Evolutionary conservation across 2,329 filamentous ascomycete genomes (phyloP), one percentile per base, ranked within the genome.

Genomic region (Tetracladium maxilliforme): DNA sequence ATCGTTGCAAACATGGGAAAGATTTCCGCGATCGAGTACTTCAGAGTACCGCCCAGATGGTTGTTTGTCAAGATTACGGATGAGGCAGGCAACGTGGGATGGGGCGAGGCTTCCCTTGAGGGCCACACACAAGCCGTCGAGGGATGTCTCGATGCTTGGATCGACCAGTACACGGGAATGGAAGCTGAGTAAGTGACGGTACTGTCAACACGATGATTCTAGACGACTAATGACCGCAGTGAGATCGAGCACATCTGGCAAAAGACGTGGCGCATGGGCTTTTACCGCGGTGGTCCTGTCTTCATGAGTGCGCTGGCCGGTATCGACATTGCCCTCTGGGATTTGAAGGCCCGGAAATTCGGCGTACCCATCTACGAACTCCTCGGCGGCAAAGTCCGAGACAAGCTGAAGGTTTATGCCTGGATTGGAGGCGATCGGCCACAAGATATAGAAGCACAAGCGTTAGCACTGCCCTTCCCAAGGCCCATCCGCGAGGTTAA

Each of bases 161-260:
- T 58, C 19, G 56, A 63, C 12, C 56, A 71, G 21, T 68, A 77
- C 27, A 49, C 65, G 4, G 77, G 75, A 0, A 60, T 70, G 35
- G 76, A 83, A 40, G 78, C 78, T 16, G 70, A 82, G 74, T 79
- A 49, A 30, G 54, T 35, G 23, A 10, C 12, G 7, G 7, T 14
- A 27, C 14, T 7, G 16, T 6, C 24, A 27, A 10, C 10, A 13
- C 16, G 16, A 16, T 13, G 5, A 16, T n/a, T n/a, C n/a, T n/a
- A n/a, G n/a, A n/a, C n/a, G n/a, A n/a, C n/a, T n/a, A n/a, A n/a
- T n/a, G 14, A 15, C 13, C 7, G 16, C 22, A 79, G 73, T 41
- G 70, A 82, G 24, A 84, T 86, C 34, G 79, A 86, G 42, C 72
- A 82, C 33, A 75, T 86, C 30, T 86, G 80, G 80, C 78, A 83